Base-by-base conservation (phyloP, 2,329 filamentous ascomycete genomes). In the Ceratocystis albifundus region DNA sequence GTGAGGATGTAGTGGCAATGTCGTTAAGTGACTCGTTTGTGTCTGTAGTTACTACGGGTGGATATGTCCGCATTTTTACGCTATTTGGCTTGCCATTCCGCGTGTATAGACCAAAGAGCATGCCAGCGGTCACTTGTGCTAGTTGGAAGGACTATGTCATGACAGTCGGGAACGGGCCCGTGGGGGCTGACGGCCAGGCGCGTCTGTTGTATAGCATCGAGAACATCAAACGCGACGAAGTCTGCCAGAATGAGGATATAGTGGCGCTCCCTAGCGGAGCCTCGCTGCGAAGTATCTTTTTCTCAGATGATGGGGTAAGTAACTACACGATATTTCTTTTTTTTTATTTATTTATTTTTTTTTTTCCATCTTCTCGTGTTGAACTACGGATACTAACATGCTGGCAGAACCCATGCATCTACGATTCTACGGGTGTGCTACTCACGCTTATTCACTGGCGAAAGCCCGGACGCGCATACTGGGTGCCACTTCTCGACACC, bases 71-170 rank as follows among this genome's bases (percentile, higher is more conserved):
- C 64, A 84, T 99, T 22, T 99, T 91, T 76, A 96, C 91, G 0
- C 81, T 97, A 15, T 97, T 94, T 74, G 94, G 94, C 30, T 86
- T 95, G 44, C 92, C 94, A 0, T 88, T 90, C 70, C 86, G 89
- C 62, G 86, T 99, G 1, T 96, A 96, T 75, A 83, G 94, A 28
- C 91, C 95, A 69, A 97, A 97, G 78, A 92, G 88, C 75, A 85
- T 84, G 2, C 92, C 93, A 1, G 89, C 90, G 64, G 91, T 99
- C 22, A 94, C 91, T 0, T 99, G 94, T 72, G 90, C 91, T 0
- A 93, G 90, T 71, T 97, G 90, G 89, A 83, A 88, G 70, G 91
- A 99, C 78, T 97, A 97, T 74, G 87, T 99, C n/a, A 82, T 97
- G 73, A 96, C 92, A 0, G 84, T 99, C 70, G 93, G 93, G 65